phyloP scores from a whole-genome alignment of 2,329 filamentous ascomycete genomes.

The Sclerotinia sclerotiorum region DNA sequence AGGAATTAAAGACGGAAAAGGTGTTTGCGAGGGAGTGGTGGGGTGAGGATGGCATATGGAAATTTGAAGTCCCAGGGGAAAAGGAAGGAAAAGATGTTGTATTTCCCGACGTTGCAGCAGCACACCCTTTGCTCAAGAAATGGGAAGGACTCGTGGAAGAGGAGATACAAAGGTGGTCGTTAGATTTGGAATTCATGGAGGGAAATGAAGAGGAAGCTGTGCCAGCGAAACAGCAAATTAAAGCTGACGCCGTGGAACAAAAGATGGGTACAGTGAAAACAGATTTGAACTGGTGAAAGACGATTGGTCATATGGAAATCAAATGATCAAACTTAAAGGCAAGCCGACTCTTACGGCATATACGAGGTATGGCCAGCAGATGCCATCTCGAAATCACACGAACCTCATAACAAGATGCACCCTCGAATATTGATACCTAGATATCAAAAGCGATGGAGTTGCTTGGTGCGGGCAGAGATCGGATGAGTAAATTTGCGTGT shows the following conservation, averaged over 20 bases:
- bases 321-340: neutral
- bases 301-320: neutral
- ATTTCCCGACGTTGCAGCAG: slow-evolving; percentile 62
- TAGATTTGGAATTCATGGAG: slow-evolving; percentile 40
- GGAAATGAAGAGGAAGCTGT: slow-evolving; percentile 23
- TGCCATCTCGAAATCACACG: neutral
- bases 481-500: neutral
- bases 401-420: neutral
- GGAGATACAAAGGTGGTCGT: slow-evolving; percentile 45
- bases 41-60: slow-evolving; percentile 70
- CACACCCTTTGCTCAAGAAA: slow-evolving; percentile 65
- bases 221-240: neutral
- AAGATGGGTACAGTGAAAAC: slow-evolving; percentile 32
- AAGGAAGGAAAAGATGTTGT: slow-evolving; percentile 47
- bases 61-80: slow-evolving; percentile 54
- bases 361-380: slow-evolving; percentile 18
- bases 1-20: slow-evolving; percentile 59
- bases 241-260: slow-evolving; percentile 23
- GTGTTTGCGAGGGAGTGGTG: slow-evolving; percentile 69
- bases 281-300: slow-evolving; percentile 18
- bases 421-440: neutral
- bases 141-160: slow-evolving; percentile 54
- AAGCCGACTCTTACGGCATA: slow-evolving; percentile 17
- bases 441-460: too few species aligned
- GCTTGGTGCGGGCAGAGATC: neutral